Conservation (phyloP, 75 land plant genomes). For the Picea sitchensis region DNA sequence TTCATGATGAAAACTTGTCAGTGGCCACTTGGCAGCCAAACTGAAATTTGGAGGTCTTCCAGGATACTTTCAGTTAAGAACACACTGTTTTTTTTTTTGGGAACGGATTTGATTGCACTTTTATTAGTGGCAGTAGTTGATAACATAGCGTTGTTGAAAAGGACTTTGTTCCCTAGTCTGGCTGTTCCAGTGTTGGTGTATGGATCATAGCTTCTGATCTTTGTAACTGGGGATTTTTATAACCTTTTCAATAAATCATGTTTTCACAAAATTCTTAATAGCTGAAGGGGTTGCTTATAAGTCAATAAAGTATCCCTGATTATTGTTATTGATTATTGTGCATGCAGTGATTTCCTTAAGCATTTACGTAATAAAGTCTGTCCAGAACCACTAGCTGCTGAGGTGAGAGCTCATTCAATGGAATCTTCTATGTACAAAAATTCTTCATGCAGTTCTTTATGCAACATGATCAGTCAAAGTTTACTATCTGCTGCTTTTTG, state of each 20-base stretch:
- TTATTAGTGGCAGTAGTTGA: background rate
- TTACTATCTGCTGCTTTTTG: background rate
- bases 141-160: background rate
- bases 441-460: background rate
- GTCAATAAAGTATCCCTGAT: background rate
- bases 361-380: conserved; percentile 23
- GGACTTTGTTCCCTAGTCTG: background rate
- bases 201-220: background rate
- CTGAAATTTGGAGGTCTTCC: background rate
- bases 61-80: background rate
- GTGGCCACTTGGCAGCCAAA: background rate
- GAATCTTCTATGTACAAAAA: background rate
- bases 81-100: background rate
- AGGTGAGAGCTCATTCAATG: background rate
- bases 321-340: background rate
- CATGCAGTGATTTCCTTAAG: conserved; percentile 29
- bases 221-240: background rate
- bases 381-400: conserved; percentile 8
- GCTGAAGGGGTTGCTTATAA: background rate
- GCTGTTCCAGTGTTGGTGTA: background rate
- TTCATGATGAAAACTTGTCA: background rate
- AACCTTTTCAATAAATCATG: background rate
- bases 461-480: background rate
- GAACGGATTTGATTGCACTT: background rate
- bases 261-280: background rate